These are phyloP conservation scores for Candida sojae DNA, from an alignment of 1,139 yeast genomes.

Conservation along the genomic window DNA sequence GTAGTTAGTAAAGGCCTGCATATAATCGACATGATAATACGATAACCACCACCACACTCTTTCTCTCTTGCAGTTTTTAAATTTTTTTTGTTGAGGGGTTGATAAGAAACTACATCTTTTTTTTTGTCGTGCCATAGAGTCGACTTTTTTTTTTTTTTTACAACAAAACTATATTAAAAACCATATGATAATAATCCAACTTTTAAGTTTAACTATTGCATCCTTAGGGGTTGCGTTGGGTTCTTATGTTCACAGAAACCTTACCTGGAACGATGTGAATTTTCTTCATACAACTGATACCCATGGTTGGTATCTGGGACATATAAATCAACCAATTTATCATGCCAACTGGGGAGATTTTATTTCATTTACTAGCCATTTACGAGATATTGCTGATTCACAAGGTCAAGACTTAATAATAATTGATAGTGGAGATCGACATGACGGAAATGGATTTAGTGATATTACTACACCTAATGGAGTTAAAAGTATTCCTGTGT, in stretches of 20 bases:
- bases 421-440: slow-evolving; percentile 91
- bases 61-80: too few species aligned
- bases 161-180: too few species aligned
- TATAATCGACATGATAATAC: too few species aligned
- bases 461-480: slow-evolving; percentile 83
- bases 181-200: too few species aligned
- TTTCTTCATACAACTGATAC: slow-evolving; percentile 94
- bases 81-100: too few species aligned
- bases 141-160: too few species aligned
- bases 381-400: slow-evolving; percentile 46
- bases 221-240: too few species aligned
- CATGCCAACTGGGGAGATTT: slow-evolving; percentile 95
- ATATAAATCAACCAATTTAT: slow-evolving; percentile 69
- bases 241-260: slow-evolving; percentile 30
- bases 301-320: slow-evolving; percentile 95
- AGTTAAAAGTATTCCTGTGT: slow-evolving; percentile 57
- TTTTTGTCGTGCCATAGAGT: too few species aligned
- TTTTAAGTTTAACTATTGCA: too few species aligned
- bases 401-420: slow-evolving; percentile 63
- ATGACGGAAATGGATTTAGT: slow-evolving; percentile 89
- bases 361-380: slow-evolving; percentile 60
- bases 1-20: too few species aligned
- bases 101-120: too few species aligned
- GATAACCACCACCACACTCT: too few species aligned
- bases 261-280: slow-evolving; percentile 72